Evolutionary conservation across 2,329 filamentous ascomycete genomes (phyloP), one percentile per base, ranked within the genome.

Genomic region (Sporothrix protearum): DNA sequence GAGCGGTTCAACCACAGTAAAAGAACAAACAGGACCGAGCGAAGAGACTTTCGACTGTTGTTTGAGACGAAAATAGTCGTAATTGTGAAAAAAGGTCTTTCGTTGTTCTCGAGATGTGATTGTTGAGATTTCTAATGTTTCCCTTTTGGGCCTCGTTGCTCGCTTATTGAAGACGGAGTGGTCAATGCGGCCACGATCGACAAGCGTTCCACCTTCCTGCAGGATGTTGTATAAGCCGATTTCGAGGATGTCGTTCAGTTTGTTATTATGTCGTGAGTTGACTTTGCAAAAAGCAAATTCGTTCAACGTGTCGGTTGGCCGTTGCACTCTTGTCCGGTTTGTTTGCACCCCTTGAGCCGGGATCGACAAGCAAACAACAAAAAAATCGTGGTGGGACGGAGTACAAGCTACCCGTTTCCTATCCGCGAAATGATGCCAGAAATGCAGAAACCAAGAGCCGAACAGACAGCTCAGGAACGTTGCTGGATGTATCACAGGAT

Each of bases 61-160:
- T 9, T 25, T 63, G 33, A 28, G 39, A 28, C 22, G 36, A 45
- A 64, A 45, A 63, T 42, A 63, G 36, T 19, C 33, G 33, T 61
- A 39, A 61, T 22, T 8, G 30, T 36, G 25, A n/a, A 39, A 59
- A n/a, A 39, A 28, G 36, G 57, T 10, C 8, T 28, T n/a, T 39
- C 9, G n/a, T n/a, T 36, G 30, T n/a, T 42, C 8, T 45, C 33
- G 36, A 63, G 19, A 64, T 28, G 9, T 45, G 59, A 42, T 45
- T 64, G 59, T 45, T 64, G 59, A 45, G 59, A 45, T 64, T 64
- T 63, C 59, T 61, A 36, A 45, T 42, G 36, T 3, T 45, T 8
- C 36, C 7, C 28, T 36, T 33, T 22, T 30, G 51, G 45, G 45
- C 25, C 39, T n/a, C 16, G 63, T 7, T 12, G 63, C 33, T 59